Percentiles rank a stretch among this genome's conserved stretches.
Evolutionary conservation across 441 rosid genomes (phyloP).

Genomic region (Macaranga tanarius): DNA sequence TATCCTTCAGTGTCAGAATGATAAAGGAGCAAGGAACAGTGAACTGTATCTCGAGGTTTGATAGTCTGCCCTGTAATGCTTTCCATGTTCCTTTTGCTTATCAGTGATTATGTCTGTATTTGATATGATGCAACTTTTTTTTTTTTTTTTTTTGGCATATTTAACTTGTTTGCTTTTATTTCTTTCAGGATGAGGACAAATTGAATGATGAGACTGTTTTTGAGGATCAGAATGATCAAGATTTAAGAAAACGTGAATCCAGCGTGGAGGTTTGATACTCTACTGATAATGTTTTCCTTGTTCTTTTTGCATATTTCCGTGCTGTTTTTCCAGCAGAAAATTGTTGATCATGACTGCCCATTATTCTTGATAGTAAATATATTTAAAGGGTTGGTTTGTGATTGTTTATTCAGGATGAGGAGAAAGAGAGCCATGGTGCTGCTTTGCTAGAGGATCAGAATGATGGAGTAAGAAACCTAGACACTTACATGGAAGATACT

Average conservation of each 20-base stretch:
- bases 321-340: conserved; percentile 2
- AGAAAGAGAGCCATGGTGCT: conserved; percentile 23
- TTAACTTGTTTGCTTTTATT: conserved; percentile 17
- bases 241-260: conserved; percentile 29
- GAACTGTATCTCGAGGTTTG: conserved; percentile 38
- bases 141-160: background rate
- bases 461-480: conserved; percentile 26
- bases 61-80: conserved; percentile 4
- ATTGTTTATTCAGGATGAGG: conserved; percentile 29
- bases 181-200: conserved; percentile 20
- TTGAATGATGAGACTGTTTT: background rate
- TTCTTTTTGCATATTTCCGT: background rate
- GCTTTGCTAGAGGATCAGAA: conserved; percentile 22
- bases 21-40: conserved; percentile 17
- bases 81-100: background rate
- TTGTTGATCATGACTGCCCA: background rate
- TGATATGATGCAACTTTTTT: background rate
- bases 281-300: background rate
- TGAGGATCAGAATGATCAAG: conserved; percentile 22
- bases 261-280: conserved; percentile 33
- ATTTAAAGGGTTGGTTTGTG: conserved; percentile 10
- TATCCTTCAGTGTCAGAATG: conserved; percentile 13
- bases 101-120: background rate
- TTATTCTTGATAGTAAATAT: background rate
- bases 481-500: conserved; percentile 36